Evolutionary conservation across 2,329 filamentous ascomycete species (phyloP).

Genomic region (Lasiodiplodia sp.): DNA sequence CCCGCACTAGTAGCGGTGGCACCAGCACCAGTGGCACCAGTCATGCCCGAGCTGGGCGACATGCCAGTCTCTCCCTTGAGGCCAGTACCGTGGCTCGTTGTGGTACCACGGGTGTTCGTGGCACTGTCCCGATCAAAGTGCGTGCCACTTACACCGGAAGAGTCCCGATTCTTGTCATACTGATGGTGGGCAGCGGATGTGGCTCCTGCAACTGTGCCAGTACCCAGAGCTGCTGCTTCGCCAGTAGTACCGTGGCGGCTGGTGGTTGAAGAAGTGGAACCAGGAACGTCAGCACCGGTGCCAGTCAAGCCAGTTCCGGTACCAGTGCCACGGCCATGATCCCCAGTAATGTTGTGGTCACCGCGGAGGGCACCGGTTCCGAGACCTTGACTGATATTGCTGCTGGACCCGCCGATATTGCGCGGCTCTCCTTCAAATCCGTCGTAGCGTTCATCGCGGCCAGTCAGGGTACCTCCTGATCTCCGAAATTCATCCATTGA

Average conservation of each 20-base stretch:
- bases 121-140: neutral
- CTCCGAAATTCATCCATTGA: conserved; percentile 69
- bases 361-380: neutral
- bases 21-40: neutral
- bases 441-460: conserved; percentile 64
- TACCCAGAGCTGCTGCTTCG: conserved; percentile 14
- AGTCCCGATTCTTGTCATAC: conserved; percentile 32
- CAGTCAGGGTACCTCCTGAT: conserved; percentile 61
- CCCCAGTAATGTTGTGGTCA: conserved; percentile 1
- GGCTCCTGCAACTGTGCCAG: conserved; percentile 31
- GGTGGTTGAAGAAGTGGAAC: conserved; percentile 14
- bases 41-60: neutral
- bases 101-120: neutral
- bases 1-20: neutral
- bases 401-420: conserved; percentile 47
- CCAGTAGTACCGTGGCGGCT: neutral
- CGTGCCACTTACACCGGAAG: neutral
- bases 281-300: neutral
- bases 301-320: conserved; percentile 16
- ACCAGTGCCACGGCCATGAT: neutral
- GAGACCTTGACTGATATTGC: conserved; percentile 16
- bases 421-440: conserved; percentile 69
- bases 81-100: neutral
- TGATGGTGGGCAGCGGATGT: neutral
- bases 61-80: neutral